phyloP scores from a whole-genome alignment of 257 asterid species.

The Solanum sejunctum region DNA sequence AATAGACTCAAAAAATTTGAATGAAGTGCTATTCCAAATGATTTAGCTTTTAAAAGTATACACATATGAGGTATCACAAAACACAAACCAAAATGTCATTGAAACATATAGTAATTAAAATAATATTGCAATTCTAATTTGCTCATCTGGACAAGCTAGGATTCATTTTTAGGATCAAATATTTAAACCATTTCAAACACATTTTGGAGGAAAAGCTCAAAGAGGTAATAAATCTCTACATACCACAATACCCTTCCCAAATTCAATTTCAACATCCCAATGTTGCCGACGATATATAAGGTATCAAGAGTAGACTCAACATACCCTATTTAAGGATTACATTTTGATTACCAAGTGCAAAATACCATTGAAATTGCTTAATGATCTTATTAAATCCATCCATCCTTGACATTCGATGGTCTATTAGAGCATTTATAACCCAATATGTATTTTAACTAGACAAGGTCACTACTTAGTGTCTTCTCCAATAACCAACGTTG shows the following conservation, averaged over 20 bases:
- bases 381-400: neutral
- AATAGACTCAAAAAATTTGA: neutral
- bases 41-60: neutral
- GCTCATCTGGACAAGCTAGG: neutral
- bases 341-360: neutral
- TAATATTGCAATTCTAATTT: neutral
- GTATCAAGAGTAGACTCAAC: neutral
- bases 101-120: neutral
- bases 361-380: neutral
- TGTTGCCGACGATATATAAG: neutral
- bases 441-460: neutral
- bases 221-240: neutral
- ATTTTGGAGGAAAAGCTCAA: neutral
- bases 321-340: neutral
- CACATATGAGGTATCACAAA: neutral
- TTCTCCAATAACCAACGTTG: neutral
- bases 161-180: neutral
- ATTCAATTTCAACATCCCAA: neutral
- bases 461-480: neutral
- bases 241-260: neutral
- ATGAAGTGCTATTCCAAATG: neutral
- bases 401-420: neutral
- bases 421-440: neutral
- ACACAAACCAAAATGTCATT: neutral
- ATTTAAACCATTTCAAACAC: neutral